Conservation (phyloP, 768 basidiomycete genomes). For the Neoboletus subvelutipes region DNA sequence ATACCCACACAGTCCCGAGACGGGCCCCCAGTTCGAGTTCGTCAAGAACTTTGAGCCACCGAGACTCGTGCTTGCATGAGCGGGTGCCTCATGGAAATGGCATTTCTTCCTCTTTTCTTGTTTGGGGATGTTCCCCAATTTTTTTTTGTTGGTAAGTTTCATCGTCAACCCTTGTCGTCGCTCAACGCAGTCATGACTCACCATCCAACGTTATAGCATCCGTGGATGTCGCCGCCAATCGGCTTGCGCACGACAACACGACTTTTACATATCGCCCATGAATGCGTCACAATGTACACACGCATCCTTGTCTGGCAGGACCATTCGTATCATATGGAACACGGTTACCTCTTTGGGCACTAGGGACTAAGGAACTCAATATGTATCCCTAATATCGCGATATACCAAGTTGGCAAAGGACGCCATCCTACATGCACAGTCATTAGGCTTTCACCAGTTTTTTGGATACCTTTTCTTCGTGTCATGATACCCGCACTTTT, state of each 20-base stretch:
- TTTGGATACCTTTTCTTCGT: constrained; percentile 12
- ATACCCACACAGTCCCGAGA: constrained; percentile 77
- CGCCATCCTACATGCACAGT: constrained; percentile 1
- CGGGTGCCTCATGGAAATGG: background rate
- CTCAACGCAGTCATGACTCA: background rate
- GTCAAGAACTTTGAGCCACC: constrained; percentile 54
- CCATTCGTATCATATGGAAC: constrained; percentile 4
- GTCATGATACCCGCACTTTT: constrained; percentile 17
- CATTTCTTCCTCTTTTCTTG: background rate
- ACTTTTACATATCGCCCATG: constrained; percentile 11
- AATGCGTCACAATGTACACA: constrained; percentile 29
- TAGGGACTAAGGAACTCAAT: constrained; percentile 8
- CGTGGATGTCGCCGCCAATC: background rate
- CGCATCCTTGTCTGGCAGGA: constrained; percentile 24
- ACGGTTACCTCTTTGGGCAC: constrained; percentile 1
- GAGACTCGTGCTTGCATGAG: constrained; percentile 19
- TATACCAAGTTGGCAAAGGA: constrained; percentile 8
- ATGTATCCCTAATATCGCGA: constrained; percentile 25
- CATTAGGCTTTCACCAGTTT: background rate
- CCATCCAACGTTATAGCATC: constrained; percentile 4
- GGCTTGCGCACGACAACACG: background rate
- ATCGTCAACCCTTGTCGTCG: too few relatives aligned
- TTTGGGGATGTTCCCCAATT: background rate
- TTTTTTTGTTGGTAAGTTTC: constrained; percentile 7
- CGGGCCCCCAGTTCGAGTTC: constrained; percentile 75